Conservation (phyloP, 805 yeast genomes). For the Saccharomycopsis babjevae region DNA sequence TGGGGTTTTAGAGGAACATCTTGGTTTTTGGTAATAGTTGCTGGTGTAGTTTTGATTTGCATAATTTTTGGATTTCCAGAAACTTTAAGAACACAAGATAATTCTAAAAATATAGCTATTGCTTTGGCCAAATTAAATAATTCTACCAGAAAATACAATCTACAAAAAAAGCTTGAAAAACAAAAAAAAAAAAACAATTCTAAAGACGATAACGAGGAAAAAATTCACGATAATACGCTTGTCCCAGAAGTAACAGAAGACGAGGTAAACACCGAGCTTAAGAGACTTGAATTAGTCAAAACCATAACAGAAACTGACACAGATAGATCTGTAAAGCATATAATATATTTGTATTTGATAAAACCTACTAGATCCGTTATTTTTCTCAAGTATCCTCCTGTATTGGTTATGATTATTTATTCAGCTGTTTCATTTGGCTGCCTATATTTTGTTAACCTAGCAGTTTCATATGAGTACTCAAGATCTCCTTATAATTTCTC, state of each 20-base stretch:
- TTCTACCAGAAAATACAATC: slow-evolving; percentile 4
- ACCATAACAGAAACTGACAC: background rate
- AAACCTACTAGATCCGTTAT: slow-evolving; percentile 54
- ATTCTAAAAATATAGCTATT: slow-evolving; percentile 38
- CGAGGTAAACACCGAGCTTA: background rate
- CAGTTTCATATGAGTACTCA: slow-evolving; percentile 54
- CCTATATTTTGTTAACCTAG: slow-evolving; percentile 64
- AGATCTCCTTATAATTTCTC: slow-evolving; percentile 60
- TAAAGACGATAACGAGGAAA: slow-evolving; percentile 7
- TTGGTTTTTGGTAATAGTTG: slow-evolving; percentile 66
- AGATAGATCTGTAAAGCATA: slow-evolving; percentile 3
- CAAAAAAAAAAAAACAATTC: background rate
- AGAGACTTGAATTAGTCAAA: background rate
- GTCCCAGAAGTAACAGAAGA: slow-evolving; percentile 6
- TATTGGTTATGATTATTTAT: slow-evolving; percentile 50
- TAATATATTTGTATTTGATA: slow-evolving; percentile 38
- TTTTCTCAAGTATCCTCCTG: slow-evolving; percentile 65
- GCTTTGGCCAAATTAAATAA: slow-evolving; percentile 30
- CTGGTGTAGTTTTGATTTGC: slow-evolving; percentile 41
- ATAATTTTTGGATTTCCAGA: slow-evolving; percentile 64
- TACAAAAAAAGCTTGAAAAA: background rate
- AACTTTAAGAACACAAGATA: slow-evolving; percentile 56
- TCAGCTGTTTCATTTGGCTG: slow-evolving; percentile 65
- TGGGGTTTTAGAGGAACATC: slow-evolving; percentile 90
- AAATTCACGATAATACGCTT: slow-evolving; percentile 1